Evolutionary conservation across 192 early-diverging fungal genomes (phyloP).

Genomic region (Entomortierella lignicola): DNA sequence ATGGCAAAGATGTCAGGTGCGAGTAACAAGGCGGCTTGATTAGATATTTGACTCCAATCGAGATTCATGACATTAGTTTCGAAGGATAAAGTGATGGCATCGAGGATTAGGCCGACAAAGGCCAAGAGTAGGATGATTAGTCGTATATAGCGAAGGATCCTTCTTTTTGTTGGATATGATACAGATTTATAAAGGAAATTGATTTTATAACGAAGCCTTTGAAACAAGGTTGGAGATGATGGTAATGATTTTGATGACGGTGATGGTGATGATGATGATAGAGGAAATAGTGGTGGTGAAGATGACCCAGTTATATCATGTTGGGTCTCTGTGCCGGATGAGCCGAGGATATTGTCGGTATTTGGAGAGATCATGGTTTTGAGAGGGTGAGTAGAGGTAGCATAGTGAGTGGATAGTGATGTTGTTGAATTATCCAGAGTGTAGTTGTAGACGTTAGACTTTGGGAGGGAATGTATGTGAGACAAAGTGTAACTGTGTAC

Average conservation of each 20-base stretch:
- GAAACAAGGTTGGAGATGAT: not conserved
- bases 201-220: not conserved
- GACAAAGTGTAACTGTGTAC: too few species aligned
- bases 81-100: constrained; percentile 47
- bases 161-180: not conserved
- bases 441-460: too few species aligned
- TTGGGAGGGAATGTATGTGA: too few species aligned
- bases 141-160: constrained; percentile 10
- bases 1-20: constrained; percentile 33
- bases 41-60: not conserved
- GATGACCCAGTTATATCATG: not conserved
- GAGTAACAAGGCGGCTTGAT: constrained; percentile 20
- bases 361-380: not conserved
- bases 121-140: constrained; percentile 20
- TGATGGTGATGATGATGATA: not conserved
- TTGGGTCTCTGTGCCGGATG: not conserved
- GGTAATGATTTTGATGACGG: too few species aligned
- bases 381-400: not conserved
- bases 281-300: not conserved
- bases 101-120: constrained; percentile 36
- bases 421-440: too few species aligned
- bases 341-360: not conserved
- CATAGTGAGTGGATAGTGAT: not conserved
- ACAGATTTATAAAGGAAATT: not conserved
- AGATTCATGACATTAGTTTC: constrained; percentile 41